Evolutionary conservation across 345 rosid species (phyloP), one percentile per base, ranked within the genome.

Genomic region (Passiflora organensis): DNA sequence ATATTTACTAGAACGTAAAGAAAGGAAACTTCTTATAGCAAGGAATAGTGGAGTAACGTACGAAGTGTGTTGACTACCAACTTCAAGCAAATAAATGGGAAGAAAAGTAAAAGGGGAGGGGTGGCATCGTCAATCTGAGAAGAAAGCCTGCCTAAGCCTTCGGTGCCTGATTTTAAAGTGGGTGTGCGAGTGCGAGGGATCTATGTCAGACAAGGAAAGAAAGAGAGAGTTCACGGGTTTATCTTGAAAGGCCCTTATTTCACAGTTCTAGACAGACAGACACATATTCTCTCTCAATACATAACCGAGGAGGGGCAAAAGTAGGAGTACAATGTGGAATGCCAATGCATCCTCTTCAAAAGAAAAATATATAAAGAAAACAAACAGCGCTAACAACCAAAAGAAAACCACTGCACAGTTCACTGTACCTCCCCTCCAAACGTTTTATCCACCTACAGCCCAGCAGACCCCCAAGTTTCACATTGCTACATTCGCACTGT

Each of bases 211-310:
- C 55, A 28, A 53, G 45, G 25, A 55, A 60, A 59, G 61, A 56
- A 62, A 63, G 59, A 53, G 67, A 51, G 56, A 41, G 69, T 51
- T 89, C 97, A 89, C 97, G 97, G 97, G 97, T 78, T 86, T 86
- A 87, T 81, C 90, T 89, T 82, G 90, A 84, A 79, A 79, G 71
- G 72, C 80, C 65, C 95, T 79, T 78, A 77, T 70, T 76, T 66
- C 76, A 70, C 75, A 70, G 64, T 74, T 60, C 80, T 72, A 80
- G 84, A 82, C 84, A 78, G 74, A 73, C 85, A 79, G 93, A 85
- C 89, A 84, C 85, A 76, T 82, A 87, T 85, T 82, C 93, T 69
- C 76, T 72, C 78, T 70, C 80, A 68, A 84, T 66, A 67, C 68
- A 55, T 55, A 34, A 66, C 76, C 86, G 83, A 81, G 82, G 84